phyloP scores from a whole-genome alignment of 176 grass and related monocot species.

The Hyparrhenia diplandra region DNA sequence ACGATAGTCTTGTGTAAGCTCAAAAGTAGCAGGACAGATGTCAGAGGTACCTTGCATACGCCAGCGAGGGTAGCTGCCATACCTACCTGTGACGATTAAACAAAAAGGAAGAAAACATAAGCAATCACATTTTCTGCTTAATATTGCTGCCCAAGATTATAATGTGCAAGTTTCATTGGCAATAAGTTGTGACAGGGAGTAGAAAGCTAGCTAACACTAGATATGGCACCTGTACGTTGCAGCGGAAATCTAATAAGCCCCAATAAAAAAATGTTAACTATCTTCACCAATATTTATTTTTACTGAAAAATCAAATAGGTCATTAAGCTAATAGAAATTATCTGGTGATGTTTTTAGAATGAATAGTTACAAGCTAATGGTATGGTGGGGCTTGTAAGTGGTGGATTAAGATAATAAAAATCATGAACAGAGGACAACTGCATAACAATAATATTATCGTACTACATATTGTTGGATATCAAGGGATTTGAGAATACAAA shows the following conservation, averaged over 20 bases:
- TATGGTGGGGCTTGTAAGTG: not conserved
- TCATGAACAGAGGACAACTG: not conserved
- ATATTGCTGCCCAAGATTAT: not conserved
- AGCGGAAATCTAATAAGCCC: not conserved
- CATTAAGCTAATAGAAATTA: not conserved
- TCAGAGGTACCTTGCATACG: slow-evolving; percentile 90
- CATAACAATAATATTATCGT: too few relatives aligned
- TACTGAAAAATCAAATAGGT: not conserved
- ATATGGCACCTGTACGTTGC: not conserved
- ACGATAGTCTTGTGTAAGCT: slow-evolving; percentile 89
- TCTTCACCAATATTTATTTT: not conserved
- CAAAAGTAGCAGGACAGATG: slow-evolving; percentile 88
- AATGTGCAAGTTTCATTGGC: not conserved
- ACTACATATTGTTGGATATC: not conserved
- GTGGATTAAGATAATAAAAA: not conserved
- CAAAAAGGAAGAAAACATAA: slow-evolving; percentile 24
- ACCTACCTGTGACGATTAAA: slow-evolving; percentile 61
- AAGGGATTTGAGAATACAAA: not conserved
- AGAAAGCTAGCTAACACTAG: not conserved
- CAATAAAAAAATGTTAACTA: not conserved
- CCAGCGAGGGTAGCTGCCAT: slow-evolving; percentile 96
- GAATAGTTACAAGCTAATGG: not conserved
- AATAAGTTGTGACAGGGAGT: not conserved
- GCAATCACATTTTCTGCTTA: not conserved
- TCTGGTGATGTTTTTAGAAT: not conserved